Conservation (phyloP, 2,329 filamentous ascomycete species). For the Claviceps arundinis region DNA sequence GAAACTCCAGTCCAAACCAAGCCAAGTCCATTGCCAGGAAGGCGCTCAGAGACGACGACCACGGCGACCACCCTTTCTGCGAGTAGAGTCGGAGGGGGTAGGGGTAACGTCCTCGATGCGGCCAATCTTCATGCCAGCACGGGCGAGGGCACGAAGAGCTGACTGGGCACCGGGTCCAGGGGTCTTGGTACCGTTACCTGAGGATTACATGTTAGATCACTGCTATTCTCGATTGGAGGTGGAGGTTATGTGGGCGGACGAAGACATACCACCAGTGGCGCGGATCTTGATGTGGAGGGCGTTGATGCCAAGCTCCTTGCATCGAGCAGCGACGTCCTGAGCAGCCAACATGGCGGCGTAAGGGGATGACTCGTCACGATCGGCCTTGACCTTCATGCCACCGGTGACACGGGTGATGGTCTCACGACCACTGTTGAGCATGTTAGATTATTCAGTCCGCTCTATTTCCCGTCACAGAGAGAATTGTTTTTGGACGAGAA, state of each 20-base stretch:
- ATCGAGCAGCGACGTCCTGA: slow-evolving; percentile 88
- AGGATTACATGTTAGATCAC: not conserved
- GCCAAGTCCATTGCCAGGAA: slow-evolving; percentile 10
- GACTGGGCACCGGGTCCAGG: slow-evolving; percentile 98
- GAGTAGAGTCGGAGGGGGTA: slow-evolving; percentile 96
- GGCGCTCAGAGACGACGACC: slow-evolving; percentile 91
- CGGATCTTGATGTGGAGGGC: slow-evolving; percentile 99
- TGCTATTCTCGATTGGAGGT: too few species aligned
- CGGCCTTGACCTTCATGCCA: slow-evolving; percentile 99
- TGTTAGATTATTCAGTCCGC: slow-evolving; percentile 2
- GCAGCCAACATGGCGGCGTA: slow-evolving; percentile 99
- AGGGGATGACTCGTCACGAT: slow-evolving; percentile 98
- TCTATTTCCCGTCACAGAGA: not conserved
- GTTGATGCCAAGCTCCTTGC: slow-evolving; percentile 61
- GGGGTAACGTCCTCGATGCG: slow-evolving; percentile 99
- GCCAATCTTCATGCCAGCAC: slow-evolving; percentile 99
- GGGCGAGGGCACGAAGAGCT: slow-evolving; percentile 93
- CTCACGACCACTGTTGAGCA: slow-evolving; percentile 75
- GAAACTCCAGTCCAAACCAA: slow-evolving; percentile 24
- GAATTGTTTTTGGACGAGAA: too few species aligned
- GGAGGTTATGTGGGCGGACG: not conserved
- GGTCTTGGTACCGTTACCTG: slow-evolving; percentile 99
- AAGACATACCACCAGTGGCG: slow-evolving; percentile 77
- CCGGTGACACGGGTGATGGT: slow-evolving; percentile 99
- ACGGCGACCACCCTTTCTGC: slow-evolving; percentile 99